A percentile compares a stretch with the other conserved stretches of the same genome.
Conservation (phyloP, 2,329 filamentous ascomycete genomes). For the Pseudopithomyces chartarum region DNA sequence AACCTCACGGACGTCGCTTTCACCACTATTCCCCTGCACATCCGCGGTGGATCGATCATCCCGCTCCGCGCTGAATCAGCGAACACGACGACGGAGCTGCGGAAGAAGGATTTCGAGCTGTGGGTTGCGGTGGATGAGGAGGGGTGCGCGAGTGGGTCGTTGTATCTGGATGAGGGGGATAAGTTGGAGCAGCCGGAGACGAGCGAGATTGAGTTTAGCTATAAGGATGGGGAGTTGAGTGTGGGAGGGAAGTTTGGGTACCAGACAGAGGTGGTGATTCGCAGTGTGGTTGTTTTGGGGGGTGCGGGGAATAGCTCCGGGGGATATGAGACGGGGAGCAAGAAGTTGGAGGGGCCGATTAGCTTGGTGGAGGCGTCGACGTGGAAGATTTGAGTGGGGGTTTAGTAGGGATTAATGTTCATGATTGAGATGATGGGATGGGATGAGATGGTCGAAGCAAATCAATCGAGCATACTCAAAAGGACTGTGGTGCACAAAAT, state of each 20-base stretch:
- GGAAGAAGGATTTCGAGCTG: conserved; percentile 72
- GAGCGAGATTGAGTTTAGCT: conserved; percentile 65
- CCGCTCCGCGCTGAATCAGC: conserved; percentile 61
- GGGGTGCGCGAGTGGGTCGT: conserved; percentile 67
- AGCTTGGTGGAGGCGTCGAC: conserved; percentile 21
- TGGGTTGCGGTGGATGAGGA: conserved; percentile 68
- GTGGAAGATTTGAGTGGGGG: conserved; percentile 17
- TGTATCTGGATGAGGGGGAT: conserved; percentile 80
- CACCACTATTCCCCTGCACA: conserved; percentile 66
- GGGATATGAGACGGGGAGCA: conserved; percentile 51
- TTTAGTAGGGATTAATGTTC: too few species aligned
- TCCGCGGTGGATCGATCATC: conserved; percentile 67
- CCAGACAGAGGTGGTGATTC: conserved; percentile 25
- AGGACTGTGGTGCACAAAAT: too few species aligned
- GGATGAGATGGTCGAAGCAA: too few species aligned
- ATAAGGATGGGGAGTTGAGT: conserved; percentile 58
- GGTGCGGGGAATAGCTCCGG: neutral
- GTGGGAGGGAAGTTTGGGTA: conserved; percentile 63
- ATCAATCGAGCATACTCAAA: too few species aligned
- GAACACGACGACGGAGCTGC: conserved; percentile 67
- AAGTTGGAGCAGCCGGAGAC: conserved; percentile 63
- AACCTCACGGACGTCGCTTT: conserved; percentile 55
- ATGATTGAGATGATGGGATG: too few species aligned
- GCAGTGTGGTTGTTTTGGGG: conserved; percentile 35
- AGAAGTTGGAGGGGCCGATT: conserved; percentile 60